Evolutionary conservation across 2,329 filamentous ascomycete genomes (phyloP), one percentile per base, ranked within the genome.

Genomic region (Thermomyces lanuginosus): DNA sequence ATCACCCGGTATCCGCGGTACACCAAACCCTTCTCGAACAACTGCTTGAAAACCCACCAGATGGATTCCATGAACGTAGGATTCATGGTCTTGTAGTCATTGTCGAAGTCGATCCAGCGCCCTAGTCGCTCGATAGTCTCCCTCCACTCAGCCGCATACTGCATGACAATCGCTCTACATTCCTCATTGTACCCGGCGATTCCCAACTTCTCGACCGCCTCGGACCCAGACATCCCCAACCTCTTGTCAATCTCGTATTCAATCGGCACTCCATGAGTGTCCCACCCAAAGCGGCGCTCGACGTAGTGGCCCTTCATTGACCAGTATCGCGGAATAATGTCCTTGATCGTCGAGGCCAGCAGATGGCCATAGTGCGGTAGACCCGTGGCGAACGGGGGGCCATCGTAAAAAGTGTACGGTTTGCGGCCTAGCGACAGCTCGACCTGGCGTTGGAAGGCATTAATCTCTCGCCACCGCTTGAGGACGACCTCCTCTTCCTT

Each of bases 231-330:
- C 46, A 92, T 84, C 21, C 80, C 79, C 38, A 92, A 64, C 56
- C 86, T 86, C 66, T 93, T 93, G 63, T 93, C 86, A 46, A 93
- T 93, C 58, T 93, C 86, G 52, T 92, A 81, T 60, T 95, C 86
- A 40, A 95, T 89, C 9, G 86, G 86, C 28, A 95, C 66, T 34
- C 86, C 86, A 48, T 93, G 86, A 2, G 84, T 82, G 50, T 93
- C 86, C 86, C 86, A 93, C 28, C 86, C 86, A 41, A 93, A 93
- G 32, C 84, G 70, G 38, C 86, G 71, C 60, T 89, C 81, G 27
- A 93, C 84, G 59, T 92, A 78, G 48, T 75, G 80, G 9, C 86
- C 86, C 51, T 91, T 91, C 84, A 92, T 92, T 27, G 83, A 83
- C 82, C 84, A 93, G 55, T 93, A 95, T 41, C 86, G 66, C 6